Conservation (phyloP, 768 basidiomycete genomes). For the Xanthoconium stramineum region DNA sequence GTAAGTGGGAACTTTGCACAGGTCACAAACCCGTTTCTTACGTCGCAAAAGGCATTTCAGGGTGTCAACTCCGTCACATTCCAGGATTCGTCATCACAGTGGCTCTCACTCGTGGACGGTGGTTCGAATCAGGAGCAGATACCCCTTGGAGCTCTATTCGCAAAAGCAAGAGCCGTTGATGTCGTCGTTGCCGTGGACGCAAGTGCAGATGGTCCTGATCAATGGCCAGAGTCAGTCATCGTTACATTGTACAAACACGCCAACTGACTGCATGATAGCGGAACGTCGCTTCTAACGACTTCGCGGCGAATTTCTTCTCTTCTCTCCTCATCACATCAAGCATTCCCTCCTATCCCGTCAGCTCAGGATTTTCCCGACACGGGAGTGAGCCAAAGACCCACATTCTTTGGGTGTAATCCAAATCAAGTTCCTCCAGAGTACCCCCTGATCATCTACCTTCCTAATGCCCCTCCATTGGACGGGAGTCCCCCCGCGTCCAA, state of each 20-base stretch:
- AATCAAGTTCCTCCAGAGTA: constrained; percentile 46
- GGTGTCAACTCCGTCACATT: constrained; percentile 49
- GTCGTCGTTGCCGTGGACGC: constrained; percentile 75
- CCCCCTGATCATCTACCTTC: constrained; percentile 72
- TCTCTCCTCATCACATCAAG: constrained; percentile 50
- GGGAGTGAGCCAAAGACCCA: constrained; percentile 64
- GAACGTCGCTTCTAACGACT: constrained; percentile 48
- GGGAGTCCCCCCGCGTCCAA: constrained; percentile 64
- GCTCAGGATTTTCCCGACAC: constrained; percentile 50
- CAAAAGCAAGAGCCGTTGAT: constrained; percentile 66
- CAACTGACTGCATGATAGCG: constrained; percentile 35
- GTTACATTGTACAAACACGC: background rate
- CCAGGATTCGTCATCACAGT: constrained; percentile 47
- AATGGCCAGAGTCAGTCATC: constrained; percentile 63
- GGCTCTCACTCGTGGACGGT: constrained; percentile 70
- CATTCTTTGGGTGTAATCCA: constrained; percentile 79
- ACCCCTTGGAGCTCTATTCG: constrained; percentile 68
- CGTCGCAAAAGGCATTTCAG: constrained; percentile 42
- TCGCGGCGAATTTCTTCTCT: constrained; percentile 42
- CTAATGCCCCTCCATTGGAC: constrained; percentile 68
- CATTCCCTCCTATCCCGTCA: constrained; percentile 63
- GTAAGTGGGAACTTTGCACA: constrained; percentile 19
- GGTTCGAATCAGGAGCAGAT: constrained; percentile 67
- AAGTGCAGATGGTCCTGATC: constrained; percentile 52
- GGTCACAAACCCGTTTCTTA: background rate